Evolutionary conservation across 495 filamentous ascomycete genomes (phyloP), one percentile per base, ranked within the genome.

Genomic region (Lasiosphaeris hirsuta): DNA sequence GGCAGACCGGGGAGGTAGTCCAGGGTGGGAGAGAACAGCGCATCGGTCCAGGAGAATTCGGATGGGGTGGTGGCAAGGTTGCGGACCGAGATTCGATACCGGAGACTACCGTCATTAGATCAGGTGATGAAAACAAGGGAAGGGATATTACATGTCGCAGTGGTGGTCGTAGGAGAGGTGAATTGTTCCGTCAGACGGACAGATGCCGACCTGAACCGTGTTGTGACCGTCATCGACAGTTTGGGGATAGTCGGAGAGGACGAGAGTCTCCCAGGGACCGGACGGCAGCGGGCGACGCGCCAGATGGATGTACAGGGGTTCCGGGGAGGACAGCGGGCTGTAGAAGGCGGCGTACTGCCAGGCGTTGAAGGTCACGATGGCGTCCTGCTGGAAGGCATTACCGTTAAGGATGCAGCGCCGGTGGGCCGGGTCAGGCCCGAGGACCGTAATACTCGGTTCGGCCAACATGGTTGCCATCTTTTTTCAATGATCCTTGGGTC

Each of bases 181-280:
- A 30, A 80, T 80, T 2, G 75, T 77, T 47, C 76, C 75, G 55
- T 80, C 77, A 18, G 67, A 71, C 5, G 72, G 67, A 53, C 66
- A 78, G 49, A 80, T 71, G 30, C 78, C 78, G 55, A 80, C 54
- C 62, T 76, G 76, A 42, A 80, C 68, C 9, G 74, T 79, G 44
- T 81, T 81, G 52, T 81, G 78, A 0, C 70, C 74, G 47, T 81
- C 78, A 36, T 80, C 71, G 1, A 69, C 68, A 4, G 74, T 79
- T 59, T 81, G 77, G 13, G 70, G 60, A 54, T 81, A 81, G 63
- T 78, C 78, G 1, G 64, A 62, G n/a, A 81, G 72, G 17, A 69
- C 63, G 14, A 76, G 35, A 6, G 72, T 69, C 56, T 81, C 68
- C 78, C 78, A 80, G 0, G 30, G 43, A 0, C 69, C 62, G 1